Base-by-base conservation (phyloP, 2,329 filamentous ascomycete genomes). In the Colletotrichum orchidophilum region DNA sequence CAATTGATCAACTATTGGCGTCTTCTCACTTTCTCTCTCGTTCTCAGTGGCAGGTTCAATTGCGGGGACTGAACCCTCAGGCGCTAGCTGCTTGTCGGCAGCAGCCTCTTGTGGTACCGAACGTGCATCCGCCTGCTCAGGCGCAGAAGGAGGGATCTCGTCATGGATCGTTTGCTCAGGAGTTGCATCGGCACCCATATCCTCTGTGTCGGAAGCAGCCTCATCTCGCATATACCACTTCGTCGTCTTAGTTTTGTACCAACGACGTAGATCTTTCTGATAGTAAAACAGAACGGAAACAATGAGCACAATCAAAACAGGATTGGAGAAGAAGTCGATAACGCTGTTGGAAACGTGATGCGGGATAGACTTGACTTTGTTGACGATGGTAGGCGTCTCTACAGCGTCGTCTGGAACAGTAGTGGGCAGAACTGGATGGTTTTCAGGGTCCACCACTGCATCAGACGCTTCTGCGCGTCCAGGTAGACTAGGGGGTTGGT, bases 251-350 rank as follows among this genome's bases (percentile, higher is more conserved):
- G 80, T 78, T 57, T 80, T 79, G 53, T 82, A 81, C 39, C 80
- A 81, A 49, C 81, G 80, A 6, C 84, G 78, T 9, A 85, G 78
- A 54, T 86, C 85, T 70, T 87, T 84, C 70, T 85, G 80, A 33
- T 85, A 82, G 61, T 83, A 83, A 6, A 87, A 74, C 5, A 86
- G 71, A 12, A 80, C 77, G 8, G 81, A 74, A n/a, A 84, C 74
- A 27, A 87, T 78, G 18, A 88, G 74, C 3, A 87, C 76, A 7
- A 88, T 82, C 9, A 87, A 78, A 11, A 86, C 82, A 0, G 88
- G 88, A 70, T 90, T 90, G 64, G 83, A 86, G 53, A 91, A 77
- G 13, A 91, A 85, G 53, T 91, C 88, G 7, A 87, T 77, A 9
- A 89, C 79, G 66, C 83, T 88, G 52, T 86, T 82, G 0, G 82